Conservation (phyloP, 2,329 filamentous ascomycete species). For the Colletotrichum agaves region DNA sequence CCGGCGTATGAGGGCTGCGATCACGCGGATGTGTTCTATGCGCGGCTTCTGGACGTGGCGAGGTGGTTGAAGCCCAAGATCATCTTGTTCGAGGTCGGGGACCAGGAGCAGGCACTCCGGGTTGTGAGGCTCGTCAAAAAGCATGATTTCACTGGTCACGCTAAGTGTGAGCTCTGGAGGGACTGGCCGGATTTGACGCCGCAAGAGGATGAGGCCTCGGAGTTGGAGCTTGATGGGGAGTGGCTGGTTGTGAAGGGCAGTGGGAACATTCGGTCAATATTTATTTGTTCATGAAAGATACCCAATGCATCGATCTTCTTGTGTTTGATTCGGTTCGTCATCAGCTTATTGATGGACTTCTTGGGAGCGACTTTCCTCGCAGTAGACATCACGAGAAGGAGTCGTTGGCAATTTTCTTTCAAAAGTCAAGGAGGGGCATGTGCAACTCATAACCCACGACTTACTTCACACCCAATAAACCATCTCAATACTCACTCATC, state of each 20-base stretch:
- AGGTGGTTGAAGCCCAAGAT: slow-evolving; percentile 60
- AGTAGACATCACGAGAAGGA: neutral
- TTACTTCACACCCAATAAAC: too few relatives aligned
- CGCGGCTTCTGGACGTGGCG: slow-evolving; percentile 68
- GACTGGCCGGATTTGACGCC: slow-evolving; percentile 67
- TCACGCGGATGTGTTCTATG: slow-evolving; percentile 73
- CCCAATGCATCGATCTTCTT: neutral
- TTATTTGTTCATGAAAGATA: slow-evolving; percentile 35
- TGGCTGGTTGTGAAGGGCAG: slow-evolving; percentile 51
- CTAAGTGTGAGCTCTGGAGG: slow-evolving; percentile 74
- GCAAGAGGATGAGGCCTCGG: slow-evolving; percentile 42
- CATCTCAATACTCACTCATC: too few relatives aligned
- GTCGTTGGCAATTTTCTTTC: too few relatives aligned
- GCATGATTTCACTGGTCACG: slow-evolving; percentile 43
- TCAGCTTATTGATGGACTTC: neutral
- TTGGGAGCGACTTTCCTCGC: neutral
- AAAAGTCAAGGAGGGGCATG: too few relatives aligned
- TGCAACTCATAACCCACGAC: too few relatives aligned
- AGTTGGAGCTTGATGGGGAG: slow-evolving; percentile 40
- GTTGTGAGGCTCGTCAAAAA: slow-evolving; percentile 63
- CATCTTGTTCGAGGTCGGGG: slow-evolving; percentile 77
- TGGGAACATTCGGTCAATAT: slow-evolving; percentile 60
- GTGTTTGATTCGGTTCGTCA: neutral
- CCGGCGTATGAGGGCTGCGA: slow-evolving; percentile 46
- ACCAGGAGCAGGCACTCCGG: slow-evolving; percentile 72